These are phyloP conservation scores for Fusarium devonianum DNA, from an alignment of 2,329 filamentous ascomycete species.

Conservation along the genomic window DNA sequence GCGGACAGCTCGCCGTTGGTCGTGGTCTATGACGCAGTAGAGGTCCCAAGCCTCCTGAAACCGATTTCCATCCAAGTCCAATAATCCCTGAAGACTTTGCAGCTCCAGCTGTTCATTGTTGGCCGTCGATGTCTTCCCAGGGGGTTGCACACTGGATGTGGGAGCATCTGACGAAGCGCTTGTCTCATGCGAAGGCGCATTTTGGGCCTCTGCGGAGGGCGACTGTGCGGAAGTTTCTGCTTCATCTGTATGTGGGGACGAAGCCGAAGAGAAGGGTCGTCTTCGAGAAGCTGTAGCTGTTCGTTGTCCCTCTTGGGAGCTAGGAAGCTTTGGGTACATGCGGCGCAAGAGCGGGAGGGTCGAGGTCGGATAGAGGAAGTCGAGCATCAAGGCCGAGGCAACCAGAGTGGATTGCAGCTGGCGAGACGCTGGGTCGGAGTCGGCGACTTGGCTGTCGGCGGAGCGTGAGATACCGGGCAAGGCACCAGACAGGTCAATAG, in stretches of 20 bases:
- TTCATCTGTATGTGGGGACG: constrained; percentile 11
- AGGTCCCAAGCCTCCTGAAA: constrained; percentile 55
- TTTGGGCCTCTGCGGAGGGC: not conserved
- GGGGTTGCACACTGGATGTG: not conserved
- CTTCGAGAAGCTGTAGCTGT: constrained; percentile 28
- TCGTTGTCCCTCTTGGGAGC: constrained; percentile 30
- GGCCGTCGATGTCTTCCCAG: not conserved
- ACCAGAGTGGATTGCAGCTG: constrained; percentile 44
- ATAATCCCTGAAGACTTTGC: constrained; percentile 25
- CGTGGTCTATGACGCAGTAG: constrained; percentile 49
- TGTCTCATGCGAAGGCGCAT: not conserved
- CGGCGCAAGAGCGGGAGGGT: constrained; percentile 53
- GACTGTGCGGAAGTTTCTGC: not conserved
- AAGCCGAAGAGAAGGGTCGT: constrained; percentile 41
- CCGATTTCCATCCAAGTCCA: constrained; percentile 37
- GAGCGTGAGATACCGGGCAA: constrained; percentile 49
- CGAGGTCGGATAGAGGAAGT: constrained; percentile 62
- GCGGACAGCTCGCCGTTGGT: constrained; percentile 41
- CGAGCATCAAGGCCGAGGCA: constrained; percentile 60
- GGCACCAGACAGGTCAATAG: constrained; percentile 55
- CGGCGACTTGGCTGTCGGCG: constrained; percentile 27
- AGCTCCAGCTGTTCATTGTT: not conserved
- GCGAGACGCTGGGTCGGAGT: constrained; percentile 36
- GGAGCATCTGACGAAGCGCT: not conserved
- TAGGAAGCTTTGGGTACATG: constrained; percentile 43